Percentiles rank a stretch among this genome's conserved stretches.
phyloP scores from a whole-genome alignment of 2,329 filamentous ascomycete genomes.

The Pseudocercospora pini-densiflorae region DNA sequence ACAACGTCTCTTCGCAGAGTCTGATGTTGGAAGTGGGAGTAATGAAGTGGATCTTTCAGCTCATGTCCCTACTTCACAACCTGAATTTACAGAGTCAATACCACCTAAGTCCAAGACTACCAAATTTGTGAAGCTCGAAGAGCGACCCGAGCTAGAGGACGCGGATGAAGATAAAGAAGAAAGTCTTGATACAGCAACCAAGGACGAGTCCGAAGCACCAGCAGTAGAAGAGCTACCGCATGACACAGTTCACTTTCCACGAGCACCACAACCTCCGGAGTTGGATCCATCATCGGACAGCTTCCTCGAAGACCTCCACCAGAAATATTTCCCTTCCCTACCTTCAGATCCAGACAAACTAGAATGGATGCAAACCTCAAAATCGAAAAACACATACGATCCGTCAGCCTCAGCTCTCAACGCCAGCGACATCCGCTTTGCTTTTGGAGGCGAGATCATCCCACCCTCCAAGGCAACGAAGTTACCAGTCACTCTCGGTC shows the following conservation, averaged over 20 bases:
- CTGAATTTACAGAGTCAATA: not conserved
- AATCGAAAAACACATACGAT: slow-evolving; percentile 73
- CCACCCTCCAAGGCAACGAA: slow-evolving; percentile 74
- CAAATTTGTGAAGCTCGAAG: slow-evolving; percentile 34
- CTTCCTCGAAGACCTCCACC: slow-evolving; percentile 82
- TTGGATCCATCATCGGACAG: slow-evolving; percentile 82
- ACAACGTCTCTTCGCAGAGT: slow-evolving; percentile 74
- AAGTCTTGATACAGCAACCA: not conserved
- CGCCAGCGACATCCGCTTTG: slow-evolving; percentile 81
- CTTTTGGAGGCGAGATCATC: slow-evolving; percentile 80
- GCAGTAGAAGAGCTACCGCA: slow-evolving; percentile 24
- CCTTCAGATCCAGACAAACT: slow-evolving; percentile 83
- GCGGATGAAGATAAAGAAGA: slow-evolving; percentile 10
- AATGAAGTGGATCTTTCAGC: slow-evolving; percentile 45
- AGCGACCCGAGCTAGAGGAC: slow-evolving; percentile 15
- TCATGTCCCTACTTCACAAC: slow-evolving; percentile 5
- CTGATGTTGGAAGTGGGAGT: slow-evolving; percentile 72
- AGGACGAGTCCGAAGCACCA: not conserved
- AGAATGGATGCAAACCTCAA: slow-evolving; percentile 81
- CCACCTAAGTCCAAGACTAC: slow-evolving; percentile 22
- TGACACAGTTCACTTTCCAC: slow-evolving; percentile 63
- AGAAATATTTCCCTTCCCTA: slow-evolving; percentile 91
- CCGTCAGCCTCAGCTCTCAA: slow-evolving; percentile 74
- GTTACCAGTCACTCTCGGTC: slow-evolving; percentile 75
- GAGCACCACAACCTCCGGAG: slow-evolving; percentile 61